Base-by-base conservation (phyloP, 1,284 basidiomycete species). In the Ganoderma sinense region DNA sequence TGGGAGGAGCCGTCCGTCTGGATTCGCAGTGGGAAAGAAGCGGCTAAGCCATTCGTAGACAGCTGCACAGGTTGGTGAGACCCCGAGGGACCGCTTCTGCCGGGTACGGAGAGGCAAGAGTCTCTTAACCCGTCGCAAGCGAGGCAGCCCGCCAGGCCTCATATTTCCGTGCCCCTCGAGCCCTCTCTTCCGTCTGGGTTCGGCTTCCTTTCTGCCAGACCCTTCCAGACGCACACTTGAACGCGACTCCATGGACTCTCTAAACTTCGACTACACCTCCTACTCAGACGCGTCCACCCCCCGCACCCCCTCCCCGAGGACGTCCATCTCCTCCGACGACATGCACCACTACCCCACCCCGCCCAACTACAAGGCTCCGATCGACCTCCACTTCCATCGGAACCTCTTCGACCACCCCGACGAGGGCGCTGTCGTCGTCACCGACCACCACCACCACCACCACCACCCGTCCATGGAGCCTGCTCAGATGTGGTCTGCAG, bases 221-320 rank as follows among this genome's bases (percentile, higher is more conserved):
- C 72, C 72, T 71, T 69, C 71, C 68, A 68, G 73, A 70, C 72
- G 69, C 66, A 45, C 20, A 39, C 33, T 16, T 31, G n/a, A 59
- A 39, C 59, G 59, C 59, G 59, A 61, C 66, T 70, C 74, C 72
- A 91, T 92, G 89, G 89, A 91, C 80, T 78, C 85, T 73, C 82
- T 86, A 75, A 80, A 82, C 69, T 91, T 89, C 80, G 89, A 91
- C 23, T 91, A 90, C 81, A 82, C 87, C 71, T 85, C 88, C 36
- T 89, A 88, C 83, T 87, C 87, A 63, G 87, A 89, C 82, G 85
- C 87, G 63, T 88, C 90, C 70, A 86, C 90, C 2, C 91, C 91
- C 6, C 87, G 91, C 69, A 93, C 91, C 0, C 91, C 91, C 2
- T 91, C 91, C 1, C 91, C 91, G 5, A 84, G 81, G 71, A 78